Base-by-base conservation (phyloP, 208 protist species). In the Crithidia bombi region DNA sequence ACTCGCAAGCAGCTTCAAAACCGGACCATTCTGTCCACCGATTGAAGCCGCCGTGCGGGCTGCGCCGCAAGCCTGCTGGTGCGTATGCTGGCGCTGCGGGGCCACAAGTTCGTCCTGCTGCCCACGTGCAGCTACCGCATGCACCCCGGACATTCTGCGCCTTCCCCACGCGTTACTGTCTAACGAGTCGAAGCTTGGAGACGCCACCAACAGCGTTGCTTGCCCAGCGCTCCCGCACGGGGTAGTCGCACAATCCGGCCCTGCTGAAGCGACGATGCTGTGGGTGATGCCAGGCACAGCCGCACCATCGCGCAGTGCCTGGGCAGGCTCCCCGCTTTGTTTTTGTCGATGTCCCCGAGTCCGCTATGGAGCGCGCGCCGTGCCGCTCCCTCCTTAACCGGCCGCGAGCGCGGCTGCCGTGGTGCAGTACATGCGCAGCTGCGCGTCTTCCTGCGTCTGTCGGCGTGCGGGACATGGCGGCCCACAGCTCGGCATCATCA, bases 41-140 rank as follows among this genome's bases (percentile, higher is more conserved):
- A 68, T 5, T 79, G 91, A 1, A 85, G 80, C 15, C 70, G 67
- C n/a, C n/a, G 14, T 70, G 81, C 56, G 91, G 91, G 2, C 75
- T 94, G 55, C 47, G 67, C 23, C 78, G 86, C 44, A 92, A n/a
- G 84, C 61, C 73, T 96, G 35, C 68, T 96, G 21, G 82, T 88
- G 69, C 86, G 93, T 26, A 69, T 97, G 39, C 71, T 96, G 26
- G 43, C 78, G 41, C 73, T 83, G n/a, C 65, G 89, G 80, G 0
- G n/a, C n/a, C 66, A 85, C 61, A 64, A 38, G 30, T 86, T 83
- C 19, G 84, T 83, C 44, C 38, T 94, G 30, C 79, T 97, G 57
- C n/a, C n/a, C 85, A 83, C 58, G 89, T 64, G 65, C 94, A 97
- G n/a, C 78, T 95, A 95, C 78, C 88, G 94, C 78, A 97, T 97